Base-by-base conservation (phyloP, 2,329 filamentous ascomycete genomes). In the Cladophialophora immunda region DNA sequence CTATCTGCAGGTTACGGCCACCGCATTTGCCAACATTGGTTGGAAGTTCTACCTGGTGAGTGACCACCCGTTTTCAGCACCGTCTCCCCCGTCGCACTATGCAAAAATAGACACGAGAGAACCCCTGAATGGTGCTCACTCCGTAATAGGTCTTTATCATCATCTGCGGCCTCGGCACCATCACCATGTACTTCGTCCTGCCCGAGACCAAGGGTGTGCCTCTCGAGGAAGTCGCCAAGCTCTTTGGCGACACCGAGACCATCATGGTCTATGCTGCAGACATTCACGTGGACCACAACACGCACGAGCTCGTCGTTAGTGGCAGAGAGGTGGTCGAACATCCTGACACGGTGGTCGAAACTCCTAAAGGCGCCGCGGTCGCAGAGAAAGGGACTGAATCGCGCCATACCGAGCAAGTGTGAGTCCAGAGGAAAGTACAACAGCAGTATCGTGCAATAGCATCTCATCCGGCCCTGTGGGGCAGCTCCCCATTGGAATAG, bases 91-190 rank as follows among this genome's bases (percentile, higher is more conserved):
- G 36, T 41, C 38, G 13, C 8, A 9, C 19, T 50, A 19, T 11
- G 9, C 45, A 50, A 11, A n/a, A 19, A 41, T 11, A 13, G 32
- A 34, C 32, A 34, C 32, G 13, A 34, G 32, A 7, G 32, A 34
- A 34, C 9, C 32, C 11, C 32, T 11, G 32, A 34, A 11, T 13
- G 13, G 32, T 34, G 13, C 32, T 34, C 11, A 34, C 32, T 13
- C 32, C 32, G 6, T 11, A 9, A 9, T 50, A 50, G 45, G 45
- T 50, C 70, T 94, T 94, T 74, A 92, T 85, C 11, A 84, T 88
- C n/a, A 92, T 93, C 81, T 91, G 90, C 75, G 83, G 84, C 1
- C 82, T 83, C 3, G 90, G 91, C 72, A 87, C 88, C 53, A 75
- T 93, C 58, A 90, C 93, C 76, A 88, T 91, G 74, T 86, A 86